phyloP scores from a whole-genome alignment of 352 stramenopile species.

The Pythium sukuiense region DNA sequence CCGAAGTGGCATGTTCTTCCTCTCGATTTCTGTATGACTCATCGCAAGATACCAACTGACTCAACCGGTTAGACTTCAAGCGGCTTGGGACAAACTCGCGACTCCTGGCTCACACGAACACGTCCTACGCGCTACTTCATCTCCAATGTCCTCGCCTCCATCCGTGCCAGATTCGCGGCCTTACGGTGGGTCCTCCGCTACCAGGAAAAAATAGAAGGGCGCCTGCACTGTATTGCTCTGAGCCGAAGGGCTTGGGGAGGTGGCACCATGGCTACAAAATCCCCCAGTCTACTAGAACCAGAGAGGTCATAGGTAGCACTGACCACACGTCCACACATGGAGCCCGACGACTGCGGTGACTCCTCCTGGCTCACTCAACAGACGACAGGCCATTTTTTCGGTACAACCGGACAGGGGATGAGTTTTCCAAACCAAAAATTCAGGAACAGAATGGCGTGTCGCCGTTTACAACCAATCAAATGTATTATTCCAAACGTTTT shows the following conservation, averaged over 20 bases:
- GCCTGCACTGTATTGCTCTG: background rate
- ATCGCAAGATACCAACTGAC: background rate
- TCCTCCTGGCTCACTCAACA: no score
- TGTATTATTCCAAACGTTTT: background rate
- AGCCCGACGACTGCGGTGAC: no score
- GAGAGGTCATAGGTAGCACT: background rate
- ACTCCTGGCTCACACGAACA: no score
- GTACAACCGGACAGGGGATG: background rate
- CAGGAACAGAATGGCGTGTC: background rate
- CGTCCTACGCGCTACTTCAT: no score
- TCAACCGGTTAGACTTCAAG: no score
- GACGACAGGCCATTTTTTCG: no score
- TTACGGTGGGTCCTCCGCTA: background rate
- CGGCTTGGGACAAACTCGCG: no score
- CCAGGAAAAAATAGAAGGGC: background rate
- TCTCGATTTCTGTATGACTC: conserved; percentile 5
- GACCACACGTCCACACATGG: background rate
- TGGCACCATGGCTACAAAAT: background rate
- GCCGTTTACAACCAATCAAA: background rate
- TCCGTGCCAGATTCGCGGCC: no score
- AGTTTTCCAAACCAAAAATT: background rate
- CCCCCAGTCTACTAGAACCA: background rate
- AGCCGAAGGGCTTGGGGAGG: background rate
- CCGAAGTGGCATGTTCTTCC: background rate
- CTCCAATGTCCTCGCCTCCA: no score